Base-by-base conservation (phyloP, 345 rosid species). In the Eucalyptus grandis region DNA sequence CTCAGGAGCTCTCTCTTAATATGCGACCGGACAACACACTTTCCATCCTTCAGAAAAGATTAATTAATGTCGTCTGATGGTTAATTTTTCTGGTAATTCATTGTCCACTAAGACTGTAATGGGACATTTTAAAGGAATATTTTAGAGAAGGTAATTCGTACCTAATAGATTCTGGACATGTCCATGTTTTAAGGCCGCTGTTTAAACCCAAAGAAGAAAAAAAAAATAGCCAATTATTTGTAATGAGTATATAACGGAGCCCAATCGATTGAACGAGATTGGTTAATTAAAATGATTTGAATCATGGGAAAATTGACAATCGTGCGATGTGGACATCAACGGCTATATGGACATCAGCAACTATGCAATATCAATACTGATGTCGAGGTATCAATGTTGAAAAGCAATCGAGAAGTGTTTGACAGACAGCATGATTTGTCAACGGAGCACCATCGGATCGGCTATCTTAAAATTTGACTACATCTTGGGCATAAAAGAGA, bases 371-470 rank as follows among this genome's bases (percentile, higher is more conserved):
- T 62, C 30, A 14, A 14, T 62, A 30, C 4, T 15, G 2, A 30
- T 65, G 9, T 62, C 3, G 2, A 62, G 13, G 1, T 60, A 26
- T 60, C 34, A 12, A 27, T 62, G n/a, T 30, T 5, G 37, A 62
- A 1, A n/a, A 65, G 2, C 10, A 4, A 1, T 65, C 2, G 5
- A 65, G 72, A 30, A 65, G 31, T 65, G 19, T n/a, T 30, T 1
- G 34, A 8, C 37, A 7, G 0, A 65, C 6, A 65, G 4, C 37
- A n/a, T n/a, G 72, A 30, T 65, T 65, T 31, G 9, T n/a, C 34
- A 14, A 30, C 0, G 19, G 17, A 14, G 5, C 2, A 65, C 16
- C 19, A 7, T 6, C 9, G 19, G 72, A 65, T 65, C 1, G 15
- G 37, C 72, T 65, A 65, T 30, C 19, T n/a, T 65, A 65, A 65